phyloP scores from a whole-genome alignment of 2,329 filamentous ascomycete genomes.

The Diplodia mutila region DNA sequence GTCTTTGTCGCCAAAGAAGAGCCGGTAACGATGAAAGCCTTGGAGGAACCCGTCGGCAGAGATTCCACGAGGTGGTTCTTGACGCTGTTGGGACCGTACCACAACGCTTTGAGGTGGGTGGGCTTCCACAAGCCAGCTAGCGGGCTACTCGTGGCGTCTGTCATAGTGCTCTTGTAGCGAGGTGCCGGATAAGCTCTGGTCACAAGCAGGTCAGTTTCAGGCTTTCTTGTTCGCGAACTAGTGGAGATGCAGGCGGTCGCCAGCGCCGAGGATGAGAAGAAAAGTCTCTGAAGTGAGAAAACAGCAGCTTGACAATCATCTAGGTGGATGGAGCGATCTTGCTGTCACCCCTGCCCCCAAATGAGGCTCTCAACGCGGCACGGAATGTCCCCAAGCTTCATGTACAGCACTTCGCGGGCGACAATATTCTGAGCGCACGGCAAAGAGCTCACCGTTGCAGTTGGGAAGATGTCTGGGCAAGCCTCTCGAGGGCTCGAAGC shows the following conservation, averaged over 20 bases:
- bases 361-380: neutral
- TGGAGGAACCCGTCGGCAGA: constrained; percentile 51
- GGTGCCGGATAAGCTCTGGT: neutral
- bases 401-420: neutral
- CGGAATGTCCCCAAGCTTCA: neutral
- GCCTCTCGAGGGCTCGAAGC: neutral
- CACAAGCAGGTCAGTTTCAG: neutral
- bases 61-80: constrained; percentile 50
- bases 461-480: constrained; percentile 1
- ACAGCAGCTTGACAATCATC: neutral
- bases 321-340: neutral
- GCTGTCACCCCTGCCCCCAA: neutral
- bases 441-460: constrained; percentile 5
- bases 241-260: neutral
- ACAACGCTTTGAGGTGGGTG: constrained; percentile 53
- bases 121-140: constrained; percentile 57
- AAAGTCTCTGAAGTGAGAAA: neutral
- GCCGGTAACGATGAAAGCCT: constrained; percentile 63
- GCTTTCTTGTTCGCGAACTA: neutral
- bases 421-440: neutral
- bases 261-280: neutral
- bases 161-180: constrained; percentile 37
- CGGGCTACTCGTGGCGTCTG: constrained; percentile 49
- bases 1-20: constrained; percentile 59
- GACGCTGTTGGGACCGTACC: constrained; percentile 56